A percentile compares a stretch with the other conserved stretches of the same genome.
phyloP scores from a whole-genome alignment of 164 flowering plant species.

The Macadamia tetraphylla region DNA sequence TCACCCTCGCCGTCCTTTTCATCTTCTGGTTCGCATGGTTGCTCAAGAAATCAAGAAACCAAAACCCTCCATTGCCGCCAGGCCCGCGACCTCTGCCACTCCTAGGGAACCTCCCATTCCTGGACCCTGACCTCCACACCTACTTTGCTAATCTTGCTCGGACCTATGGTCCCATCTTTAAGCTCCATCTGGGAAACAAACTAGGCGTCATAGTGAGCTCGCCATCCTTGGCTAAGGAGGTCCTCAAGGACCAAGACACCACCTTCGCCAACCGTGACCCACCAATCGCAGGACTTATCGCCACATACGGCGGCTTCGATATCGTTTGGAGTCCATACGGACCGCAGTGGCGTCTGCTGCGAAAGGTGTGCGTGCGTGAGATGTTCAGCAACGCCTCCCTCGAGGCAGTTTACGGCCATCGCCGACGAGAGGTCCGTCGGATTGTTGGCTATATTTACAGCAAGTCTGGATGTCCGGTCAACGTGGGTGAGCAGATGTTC shows the following conservation, averaged over 20 bases:
- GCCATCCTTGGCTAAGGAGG: constrained; percentile 1
- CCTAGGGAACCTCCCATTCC: too few relatives aligned
- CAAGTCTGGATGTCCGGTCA: constrained; percentile 5
- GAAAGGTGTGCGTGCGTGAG: constrained; percentile 11
- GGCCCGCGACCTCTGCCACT: constrained; percentile 26
- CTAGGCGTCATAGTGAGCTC: too few relatives aligned
- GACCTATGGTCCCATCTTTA: too few relatives aligned
- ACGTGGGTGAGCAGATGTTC: constrained; percentile 12
- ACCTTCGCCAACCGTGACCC: constrained; percentile 12
- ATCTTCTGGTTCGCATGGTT: constrained; percentile 4
- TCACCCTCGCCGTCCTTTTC: neutral
- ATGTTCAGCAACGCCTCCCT: constrained; percentile 8
- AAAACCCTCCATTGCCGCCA: constrained; percentile 34
- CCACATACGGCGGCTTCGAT: constrained; percentile 5
- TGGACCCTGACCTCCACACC: too few relatives aligned
- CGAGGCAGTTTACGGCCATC: neutral
- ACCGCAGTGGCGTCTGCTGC: constrained; percentile 7
- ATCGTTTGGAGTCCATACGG: constrained; percentile 8
- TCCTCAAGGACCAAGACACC: constrained; percentile 6
- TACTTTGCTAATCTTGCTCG: too few relatives aligned
- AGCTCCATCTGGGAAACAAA: too few relatives aligned
- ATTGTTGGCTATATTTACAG: neutral
- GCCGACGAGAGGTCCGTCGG: constrained; percentile 6
- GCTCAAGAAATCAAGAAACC: constrained; percentile 2
- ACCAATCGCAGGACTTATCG: neutral